These are phyloP conservation scores for Diaporthe vaccinii DNA, from an alignment of 2,329 filamentous ascomycete species.

Conservation along the genomic window DNA sequence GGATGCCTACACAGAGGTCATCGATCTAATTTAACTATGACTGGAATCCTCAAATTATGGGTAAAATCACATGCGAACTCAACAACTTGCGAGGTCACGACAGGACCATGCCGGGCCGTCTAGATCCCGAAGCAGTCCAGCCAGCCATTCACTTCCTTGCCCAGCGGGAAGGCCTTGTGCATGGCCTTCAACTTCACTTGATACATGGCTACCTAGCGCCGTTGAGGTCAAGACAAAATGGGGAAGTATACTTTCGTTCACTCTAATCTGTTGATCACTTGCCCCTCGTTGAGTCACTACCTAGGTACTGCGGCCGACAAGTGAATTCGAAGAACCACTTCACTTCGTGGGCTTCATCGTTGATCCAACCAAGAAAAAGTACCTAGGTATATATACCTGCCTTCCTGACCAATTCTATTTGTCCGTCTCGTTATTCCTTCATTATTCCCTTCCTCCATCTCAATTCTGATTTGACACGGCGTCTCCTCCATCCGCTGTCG, in stretches of 20 bases:
- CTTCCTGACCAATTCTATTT: neutral
- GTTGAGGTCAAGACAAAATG: neutral
- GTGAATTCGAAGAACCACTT: neutral
- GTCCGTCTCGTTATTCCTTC: neutral
- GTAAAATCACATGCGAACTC: neutral
- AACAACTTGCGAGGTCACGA: neutral
- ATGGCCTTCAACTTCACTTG: neutral
- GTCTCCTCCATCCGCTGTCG: no score
- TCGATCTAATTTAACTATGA: no score
- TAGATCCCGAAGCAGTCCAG: neutral
- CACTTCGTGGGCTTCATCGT: neutral
- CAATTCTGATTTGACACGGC: neutral
- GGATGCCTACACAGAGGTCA: no score
- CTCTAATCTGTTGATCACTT: neutral
- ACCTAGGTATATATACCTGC: no score
- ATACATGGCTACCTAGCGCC: neutral
- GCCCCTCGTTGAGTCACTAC: neutral
- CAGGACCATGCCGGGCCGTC: neutral
- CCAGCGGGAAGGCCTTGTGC: accelerated
- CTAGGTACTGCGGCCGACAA: neutral
- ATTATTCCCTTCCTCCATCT: neutral
- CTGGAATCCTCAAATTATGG: neutral
- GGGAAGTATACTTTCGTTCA: neutral
- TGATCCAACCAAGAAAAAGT: neutral
- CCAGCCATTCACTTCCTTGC: neutral